Conservation (phyloP, 768 basidiomycete species). For the Termitomyces sp. region DNA sequence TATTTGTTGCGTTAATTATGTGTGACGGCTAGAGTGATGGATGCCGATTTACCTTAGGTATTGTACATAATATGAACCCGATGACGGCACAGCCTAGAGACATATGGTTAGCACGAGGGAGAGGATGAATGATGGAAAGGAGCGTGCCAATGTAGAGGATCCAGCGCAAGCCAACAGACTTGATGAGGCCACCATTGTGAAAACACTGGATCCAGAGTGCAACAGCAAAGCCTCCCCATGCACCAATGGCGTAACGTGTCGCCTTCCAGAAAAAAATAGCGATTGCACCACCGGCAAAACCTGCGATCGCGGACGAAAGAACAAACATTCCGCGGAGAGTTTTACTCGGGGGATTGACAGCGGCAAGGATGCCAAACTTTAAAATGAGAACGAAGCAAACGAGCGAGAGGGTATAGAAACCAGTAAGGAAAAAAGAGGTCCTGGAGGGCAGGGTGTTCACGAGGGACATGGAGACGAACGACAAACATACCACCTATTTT, state of each 20-base stretch:
- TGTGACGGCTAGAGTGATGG: conserved; percentile 1
- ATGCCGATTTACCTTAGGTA: conserved; percentile 50
- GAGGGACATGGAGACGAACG: conserved; percentile 9
- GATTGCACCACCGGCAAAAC: conserved; percentile 76
- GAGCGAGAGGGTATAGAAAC: conserved; percentile 84
- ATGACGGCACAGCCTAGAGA: conserved; percentile 59
- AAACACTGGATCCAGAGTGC: conserved; percentile 88
- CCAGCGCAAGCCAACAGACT: conserved; percentile 76
- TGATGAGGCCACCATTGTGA: conserved; percentile 75
- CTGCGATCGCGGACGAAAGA: conserved; percentile 72
- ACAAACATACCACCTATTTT: conserved; percentile 79
- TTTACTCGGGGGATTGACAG: conserved; percentile 72
- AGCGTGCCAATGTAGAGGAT: conserved; percentile 77
- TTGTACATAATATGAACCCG: conserved; percentile 79
- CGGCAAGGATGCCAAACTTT: conserved; percentile 81
- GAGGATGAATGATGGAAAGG: conserved; percentile 3
- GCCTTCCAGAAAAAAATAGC: conserved; percentile 93
- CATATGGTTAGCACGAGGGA: conserved; percentile 15
- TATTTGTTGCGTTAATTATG: conserved; percentile 11
- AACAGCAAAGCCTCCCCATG: conserved; percentile 83
- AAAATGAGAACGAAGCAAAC: conserved; percentile 84
- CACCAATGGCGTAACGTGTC: conserved; percentile 77
- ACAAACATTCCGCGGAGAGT: conserved; percentile 89
- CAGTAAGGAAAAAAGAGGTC: conserved; percentile 91
- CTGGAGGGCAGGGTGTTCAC: conserved; percentile 30